phyloP scores from a whole-genome alignment of 495 filamentous ascomycete genomes.

The Penicillium coffeae region DNA sequence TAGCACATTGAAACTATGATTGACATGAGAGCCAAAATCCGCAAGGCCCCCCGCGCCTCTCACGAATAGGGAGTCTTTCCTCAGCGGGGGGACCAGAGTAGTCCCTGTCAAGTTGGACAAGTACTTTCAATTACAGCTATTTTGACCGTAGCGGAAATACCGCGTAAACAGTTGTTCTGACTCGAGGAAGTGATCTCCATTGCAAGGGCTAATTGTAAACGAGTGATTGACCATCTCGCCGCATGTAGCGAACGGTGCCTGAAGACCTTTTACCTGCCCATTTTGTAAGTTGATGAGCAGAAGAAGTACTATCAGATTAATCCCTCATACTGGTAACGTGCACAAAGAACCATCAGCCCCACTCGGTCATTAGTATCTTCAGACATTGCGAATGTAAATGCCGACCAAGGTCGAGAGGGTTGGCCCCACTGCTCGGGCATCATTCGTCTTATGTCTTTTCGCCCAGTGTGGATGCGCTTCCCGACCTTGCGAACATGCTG shows the following conservation, averaged over 20 bases:
- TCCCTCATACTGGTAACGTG: neutral
- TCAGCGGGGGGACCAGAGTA: neutral
- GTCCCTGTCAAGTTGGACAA: neutral
- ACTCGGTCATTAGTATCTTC: neutral
- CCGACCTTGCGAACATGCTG: neutral
- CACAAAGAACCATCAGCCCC: neutral
- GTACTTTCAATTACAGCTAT: neutral
- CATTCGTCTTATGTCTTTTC: neutral
- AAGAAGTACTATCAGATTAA: neutral
- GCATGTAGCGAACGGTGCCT: neutral
- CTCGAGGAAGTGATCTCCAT: no score
- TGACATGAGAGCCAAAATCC: neutral
- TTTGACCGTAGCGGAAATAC: neutral
- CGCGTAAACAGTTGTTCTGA: no score
- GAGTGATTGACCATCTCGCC: neutral
- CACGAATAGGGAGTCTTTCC: neutral
- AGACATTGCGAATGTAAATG: neutral
- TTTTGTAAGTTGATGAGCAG: neutral
- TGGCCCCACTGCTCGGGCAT: neutral
- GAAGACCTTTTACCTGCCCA: neutral
- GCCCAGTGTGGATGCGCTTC: neutral
- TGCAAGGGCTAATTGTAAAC: neutral
- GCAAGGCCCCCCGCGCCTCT: neutral
- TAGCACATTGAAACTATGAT: neutral
- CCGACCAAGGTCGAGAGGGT: neutral